Evolutionary conservation across 164 flowering plant species (phyloP), one percentile per base, ranked within the genome.

Genomic region (Umbilicus rupestris): DNA sequence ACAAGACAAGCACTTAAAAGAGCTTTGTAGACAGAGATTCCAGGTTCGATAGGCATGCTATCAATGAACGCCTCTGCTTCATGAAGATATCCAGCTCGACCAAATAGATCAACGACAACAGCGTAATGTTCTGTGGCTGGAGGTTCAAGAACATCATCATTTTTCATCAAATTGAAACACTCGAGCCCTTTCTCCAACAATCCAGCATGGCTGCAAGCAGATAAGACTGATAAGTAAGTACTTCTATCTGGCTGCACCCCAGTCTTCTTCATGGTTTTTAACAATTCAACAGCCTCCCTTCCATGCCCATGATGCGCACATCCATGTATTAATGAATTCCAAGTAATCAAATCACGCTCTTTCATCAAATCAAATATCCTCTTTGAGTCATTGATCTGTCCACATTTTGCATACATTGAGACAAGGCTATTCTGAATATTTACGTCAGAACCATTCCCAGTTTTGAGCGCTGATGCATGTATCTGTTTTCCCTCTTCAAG

Each of bases 131-230:
- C 86, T 12, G 55, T 47, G 69, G 37, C 70, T 14, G 75, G 80
- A 26, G 72, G 66, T 57, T 59, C 78, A 33, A 68, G 15, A 6
- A 45, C 39, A 69, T 66, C 64, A 45, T 66, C 60, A 31, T 50
- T 47, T 73, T 47, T 81, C 81, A 84, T 82, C 69, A 79, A 65
- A 31, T 72, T 63, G 55, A 83, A 79, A 69, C 73, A 81, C 44
- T 77, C 71, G 26, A 83, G 77, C 45, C 85, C 84, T 67, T 79
- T 73, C 7, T 82, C 81, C 52, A 78, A 65, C 69, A 77, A 71
- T n/a, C 86, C 86, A 62, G 46, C 80, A 76, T 82, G 84, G 67
- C 88, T 78, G 72, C 86, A 84, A 63, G 88, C 83, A 65, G 86
- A 72, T 3, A 81, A 71, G 42, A 85, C 75, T 14, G 73, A 69